phyloP scores from a whole-genome alignment of 2,329 filamentous ascomycete genomes.

The Aspergillus niger region DNA sequence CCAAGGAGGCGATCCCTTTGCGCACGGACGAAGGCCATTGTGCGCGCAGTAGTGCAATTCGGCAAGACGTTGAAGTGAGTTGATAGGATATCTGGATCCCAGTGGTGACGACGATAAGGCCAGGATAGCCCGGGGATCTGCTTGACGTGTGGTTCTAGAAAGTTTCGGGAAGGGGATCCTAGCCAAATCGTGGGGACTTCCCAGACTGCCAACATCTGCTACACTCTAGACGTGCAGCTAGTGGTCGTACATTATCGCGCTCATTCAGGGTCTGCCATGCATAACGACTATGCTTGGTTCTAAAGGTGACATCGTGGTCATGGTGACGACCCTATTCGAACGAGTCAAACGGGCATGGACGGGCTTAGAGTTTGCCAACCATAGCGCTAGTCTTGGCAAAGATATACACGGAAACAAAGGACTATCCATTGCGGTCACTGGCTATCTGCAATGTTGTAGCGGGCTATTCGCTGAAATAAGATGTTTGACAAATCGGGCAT shows the following conservation, averaged over 20 bases:
- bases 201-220: background rate
- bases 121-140: background rate
- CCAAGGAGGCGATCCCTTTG: conserved; percentile 19
- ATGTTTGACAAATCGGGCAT: conserved; percentile 35
- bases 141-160: background rate
- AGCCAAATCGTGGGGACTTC: no score
- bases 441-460: background rate
- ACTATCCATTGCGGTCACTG: background rate
- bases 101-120: background rate
- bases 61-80: background rate
- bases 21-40: conserved; percentile 3
- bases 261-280: background rate
- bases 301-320: background rate
- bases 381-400: background rate
- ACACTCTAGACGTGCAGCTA: background rate
- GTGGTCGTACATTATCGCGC: background rate
- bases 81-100: background rate
- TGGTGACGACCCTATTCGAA: background rate
- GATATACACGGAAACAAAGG: background rate
- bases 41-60: background rate
- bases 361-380: background rate
- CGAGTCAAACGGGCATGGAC: background rate
- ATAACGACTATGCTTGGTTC: background rate
- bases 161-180: background rate
- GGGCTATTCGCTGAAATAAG: conserved; percentile 20